phyloP scores from a whole-genome alignment of 306 rosid genomes.

The Rosa multiflora region DNA sequence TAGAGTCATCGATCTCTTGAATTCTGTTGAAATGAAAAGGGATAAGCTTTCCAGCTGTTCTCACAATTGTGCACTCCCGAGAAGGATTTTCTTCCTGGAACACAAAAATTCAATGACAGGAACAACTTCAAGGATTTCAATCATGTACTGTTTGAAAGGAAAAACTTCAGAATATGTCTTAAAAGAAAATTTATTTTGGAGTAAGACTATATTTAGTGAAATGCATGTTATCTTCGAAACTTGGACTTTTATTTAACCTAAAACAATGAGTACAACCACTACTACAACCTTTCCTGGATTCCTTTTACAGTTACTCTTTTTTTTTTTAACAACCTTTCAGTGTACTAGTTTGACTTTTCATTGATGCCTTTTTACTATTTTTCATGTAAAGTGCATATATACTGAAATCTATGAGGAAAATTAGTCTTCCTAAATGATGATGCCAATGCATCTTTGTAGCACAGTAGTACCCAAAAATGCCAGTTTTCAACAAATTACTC shows the following conservation, averaged over 20 bases:
- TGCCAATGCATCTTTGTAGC: background rate
- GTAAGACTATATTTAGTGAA: background rate
- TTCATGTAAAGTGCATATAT: slow-evolving; percentile 12
- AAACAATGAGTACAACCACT: background rate
- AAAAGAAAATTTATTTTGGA: background rate
- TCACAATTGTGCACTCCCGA: slow-evolving; percentile 85
- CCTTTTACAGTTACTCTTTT: background rate
- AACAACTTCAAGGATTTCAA: slow-evolving; percentile 10
- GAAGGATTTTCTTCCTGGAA: slow-evolving; percentile 91
- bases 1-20: slow-evolving; percentile 62
- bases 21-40: slow-evolving; percentile 92
- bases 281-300: background rate
- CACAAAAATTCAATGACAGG: slow-evolving; percentile 8
- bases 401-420: background rate
- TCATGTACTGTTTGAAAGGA: slow-evolving; percentile 7
- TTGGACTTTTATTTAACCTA: background rate
- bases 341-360: background rate
- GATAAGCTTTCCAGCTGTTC: slow-evolving; percentile 93
- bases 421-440: slow-evolving; percentile 5
- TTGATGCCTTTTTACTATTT: background rate
- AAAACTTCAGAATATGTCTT: background rate
- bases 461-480: background rate
- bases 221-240: background rate
- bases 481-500: slow-evolving; percentile 1
- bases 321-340: background rate